Percentiles rank a stretch among this genome's conserved stretches.
phyloP scores from a whole-genome alignment of 345 rosid species.

The Psidium friedrichsthalianum region DNA sequence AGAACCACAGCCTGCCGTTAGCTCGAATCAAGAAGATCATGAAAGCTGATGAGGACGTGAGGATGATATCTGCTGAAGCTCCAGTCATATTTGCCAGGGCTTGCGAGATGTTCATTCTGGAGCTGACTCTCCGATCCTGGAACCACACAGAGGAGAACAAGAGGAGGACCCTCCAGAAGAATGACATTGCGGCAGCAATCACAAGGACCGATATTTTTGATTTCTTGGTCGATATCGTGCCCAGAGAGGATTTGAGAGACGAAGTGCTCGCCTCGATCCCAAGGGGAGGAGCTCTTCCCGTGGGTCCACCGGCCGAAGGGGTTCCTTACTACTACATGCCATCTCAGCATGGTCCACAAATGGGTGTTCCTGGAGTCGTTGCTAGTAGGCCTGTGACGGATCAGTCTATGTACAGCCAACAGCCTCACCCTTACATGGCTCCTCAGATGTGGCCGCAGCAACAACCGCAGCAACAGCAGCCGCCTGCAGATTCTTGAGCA shows the following conservation, averaged over 20 bases:
- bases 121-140: slow-evolving; percentile 28
- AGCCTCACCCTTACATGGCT: slow-evolving; percentile 8
- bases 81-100: slow-evolving; percentile 29
- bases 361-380: slow-evolving; percentile 1
- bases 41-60: slow-evolving; percentile 33
- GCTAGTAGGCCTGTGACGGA: slow-evolving; percentile 1
- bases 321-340: slow-evolving; percentile 19
- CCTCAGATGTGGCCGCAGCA: slow-evolving; percentile 21
- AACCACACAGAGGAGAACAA: slow-evolving; percentile 35
- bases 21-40: slow-evolving; percentile 33
- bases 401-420: slow-evolving; percentile 16
- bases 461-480: slow-evolving; percentile 2
- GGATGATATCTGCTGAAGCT: slow-evolving; percentile 35
- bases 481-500: neutral
- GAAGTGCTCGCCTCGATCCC: slow-evolving; percentile 15
- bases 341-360: slow-evolving; percentile 16
- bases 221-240: slow-evolving; percentile 28
- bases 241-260: slow-evolving; percentile 26
- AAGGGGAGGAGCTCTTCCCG: slow-evolving; percentile 11
- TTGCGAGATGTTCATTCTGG: slow-evolving; percentile 32
- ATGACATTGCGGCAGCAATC: slow-evolving; percentile 26
- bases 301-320: slow-evolving; percentile 16
- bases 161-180: slow-evolving; percentile 31
- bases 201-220: slow-evolving; percentile 29
- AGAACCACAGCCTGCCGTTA: slow-evolving; percentile 29